phyloP scores from a whole-genome alignment of 441 rosid genomes.

The Gossypium aridum region DNA sequence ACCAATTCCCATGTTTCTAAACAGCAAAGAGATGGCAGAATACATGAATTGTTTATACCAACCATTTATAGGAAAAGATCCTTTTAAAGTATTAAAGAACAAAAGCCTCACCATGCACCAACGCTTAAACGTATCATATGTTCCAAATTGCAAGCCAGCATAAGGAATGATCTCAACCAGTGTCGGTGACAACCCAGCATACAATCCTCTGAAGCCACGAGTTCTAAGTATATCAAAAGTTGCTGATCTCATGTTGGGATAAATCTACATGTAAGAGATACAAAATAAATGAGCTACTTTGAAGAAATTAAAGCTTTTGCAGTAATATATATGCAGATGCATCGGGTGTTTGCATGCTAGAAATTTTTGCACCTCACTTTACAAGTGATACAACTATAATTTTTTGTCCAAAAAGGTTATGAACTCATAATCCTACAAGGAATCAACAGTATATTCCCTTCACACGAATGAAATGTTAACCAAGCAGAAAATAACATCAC shows the following conservation, averaged over 20 bases:
- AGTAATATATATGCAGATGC: not conserved
- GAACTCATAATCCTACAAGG: not conserved
- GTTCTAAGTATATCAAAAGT: conserved; percentile 56
- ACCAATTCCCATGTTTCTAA: not conserved
- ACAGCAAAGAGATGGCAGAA: not conserved
- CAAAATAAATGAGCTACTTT: not conserved
- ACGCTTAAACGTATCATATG: conserved; percentile 84
- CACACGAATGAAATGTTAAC: not conserved
- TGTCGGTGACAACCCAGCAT: conserved; percentile 90
- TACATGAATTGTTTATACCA: not conserved
- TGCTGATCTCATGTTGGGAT: conserved; percentile 96
- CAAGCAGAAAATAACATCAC: not conserved
- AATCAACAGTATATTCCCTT: not conserved
- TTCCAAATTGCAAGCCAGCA: conserved; percentile 97
- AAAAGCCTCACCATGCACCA: conserved; percentile 62
- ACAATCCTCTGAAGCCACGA: conserved; percentile 83
- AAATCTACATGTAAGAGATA: conserved; percentile 46
- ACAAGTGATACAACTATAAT: not conserved
- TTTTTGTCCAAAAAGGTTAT: not conserved
- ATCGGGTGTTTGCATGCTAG: not conserved
- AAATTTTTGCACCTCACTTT: not conserved
- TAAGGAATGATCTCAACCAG: conserved; percentile 92
- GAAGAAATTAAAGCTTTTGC: not conserved
- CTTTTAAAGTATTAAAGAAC: not conserved
- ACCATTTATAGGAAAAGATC: not conserved